phyloP scores from a whole-genome alignment of 2,329 filamentous ascomycete genomes.

The Xylariaceae sp. region DNA sequence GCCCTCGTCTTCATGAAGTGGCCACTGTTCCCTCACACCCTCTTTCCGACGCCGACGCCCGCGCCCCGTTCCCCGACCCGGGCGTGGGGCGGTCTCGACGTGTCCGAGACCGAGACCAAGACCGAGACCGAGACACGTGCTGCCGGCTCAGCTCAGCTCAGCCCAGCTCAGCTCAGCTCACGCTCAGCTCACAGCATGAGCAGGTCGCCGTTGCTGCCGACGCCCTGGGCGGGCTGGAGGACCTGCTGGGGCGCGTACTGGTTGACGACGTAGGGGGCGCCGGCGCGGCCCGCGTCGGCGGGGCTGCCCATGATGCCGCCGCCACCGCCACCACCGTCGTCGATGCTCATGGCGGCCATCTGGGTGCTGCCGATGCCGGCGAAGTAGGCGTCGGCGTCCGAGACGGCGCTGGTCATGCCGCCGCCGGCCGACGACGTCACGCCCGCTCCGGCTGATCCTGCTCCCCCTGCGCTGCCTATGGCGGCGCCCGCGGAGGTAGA shows the following conservation, averaged over 20 bases:
- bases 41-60: too few species aligned
- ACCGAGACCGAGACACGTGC: too few species aligned
- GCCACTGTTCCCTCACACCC: too few species aligned
- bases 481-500: slow-evolving; percentile 12
- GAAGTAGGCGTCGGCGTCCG: slow-evolving; percentile 86
- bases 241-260: slow-evolving; percentile 72
- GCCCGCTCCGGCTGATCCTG: too few species aligned
- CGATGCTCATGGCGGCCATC: slow-evolving; percentile 64
- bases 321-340: too few species aligned
- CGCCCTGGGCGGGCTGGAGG: slow-evolving; percentile 60
- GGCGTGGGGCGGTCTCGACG: too few species aligned
- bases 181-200: slow-evolving; percentile 55
- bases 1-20: too few species aligned
- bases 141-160: too few species aligned
- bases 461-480: too few species aligned
- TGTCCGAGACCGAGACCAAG: too few species aligned
- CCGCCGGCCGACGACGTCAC: neutral
- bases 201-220: slow-evolving; percentile 62
- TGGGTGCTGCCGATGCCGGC: slow-evolving; percentile 66
- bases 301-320: slow-evolving; percentile 47
- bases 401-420: slow-evolving; percentile 60
- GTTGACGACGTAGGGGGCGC: slow-evolving; percentile 59
- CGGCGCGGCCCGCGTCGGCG: slow-evolving; percentile 34
- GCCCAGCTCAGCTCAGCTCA: too few species aligned
- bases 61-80: too few species aligned